These are phyloP conservation scores for Cryptococcus sp. DNA, from an alignment of 1,284 basidiomycete species.

Conservation along the genomic window DNA sequence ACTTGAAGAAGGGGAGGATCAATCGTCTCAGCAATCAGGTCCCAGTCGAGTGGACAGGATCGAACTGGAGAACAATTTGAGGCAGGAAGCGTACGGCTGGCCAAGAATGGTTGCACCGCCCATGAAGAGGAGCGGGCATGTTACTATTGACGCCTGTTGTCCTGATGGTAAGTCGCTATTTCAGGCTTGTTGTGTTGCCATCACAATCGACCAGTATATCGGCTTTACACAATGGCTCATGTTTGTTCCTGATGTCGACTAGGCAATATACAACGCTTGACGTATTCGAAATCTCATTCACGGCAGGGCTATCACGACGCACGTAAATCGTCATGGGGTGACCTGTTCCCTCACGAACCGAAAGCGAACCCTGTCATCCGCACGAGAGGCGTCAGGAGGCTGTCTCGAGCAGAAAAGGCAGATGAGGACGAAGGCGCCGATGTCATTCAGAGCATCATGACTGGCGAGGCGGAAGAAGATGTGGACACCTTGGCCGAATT, in stretches of 20 bases:
- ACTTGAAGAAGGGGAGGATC: conserved; percentile 3
- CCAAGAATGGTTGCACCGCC: conserved; percentile 88
- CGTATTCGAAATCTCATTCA: conserved; percentile 86
- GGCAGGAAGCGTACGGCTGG: conserved; percentile 69
- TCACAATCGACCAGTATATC: not conserved
- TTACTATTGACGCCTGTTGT: conserved; percentile 88
- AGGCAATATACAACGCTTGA: conserved; percentile 89
- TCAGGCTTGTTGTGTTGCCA: not conserved
- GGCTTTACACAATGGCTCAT: not conserved
- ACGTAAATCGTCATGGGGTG: conserved; percentile 89
- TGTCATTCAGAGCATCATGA: conserved; percentile 11
- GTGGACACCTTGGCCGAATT: conserved; percentile 10
- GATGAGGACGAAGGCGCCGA: conserved; percentile 16
- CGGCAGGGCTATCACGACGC: conserved; percentile 95
- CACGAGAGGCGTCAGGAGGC: conserved; percentile 41
- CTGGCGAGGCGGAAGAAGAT: conserved; percentile 6
- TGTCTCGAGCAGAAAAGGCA: conserved; percentile 24
- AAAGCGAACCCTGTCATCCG: conserved; percentile 72
- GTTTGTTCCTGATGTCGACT: conserved; percentile 6
- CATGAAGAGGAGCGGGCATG: conserved; percentile 87
- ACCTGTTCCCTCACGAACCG: conserved; percentile 85
- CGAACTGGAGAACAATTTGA: conserved; percentile 28
- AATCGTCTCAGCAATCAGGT: conserved; percentile 9
- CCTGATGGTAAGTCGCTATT: conserved; percentile 63
- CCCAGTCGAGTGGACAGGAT: conserved; percentile 9